Conservation (phyloP, 257 asterid species). For the Rauvolfia tetraphylla region DNA sequence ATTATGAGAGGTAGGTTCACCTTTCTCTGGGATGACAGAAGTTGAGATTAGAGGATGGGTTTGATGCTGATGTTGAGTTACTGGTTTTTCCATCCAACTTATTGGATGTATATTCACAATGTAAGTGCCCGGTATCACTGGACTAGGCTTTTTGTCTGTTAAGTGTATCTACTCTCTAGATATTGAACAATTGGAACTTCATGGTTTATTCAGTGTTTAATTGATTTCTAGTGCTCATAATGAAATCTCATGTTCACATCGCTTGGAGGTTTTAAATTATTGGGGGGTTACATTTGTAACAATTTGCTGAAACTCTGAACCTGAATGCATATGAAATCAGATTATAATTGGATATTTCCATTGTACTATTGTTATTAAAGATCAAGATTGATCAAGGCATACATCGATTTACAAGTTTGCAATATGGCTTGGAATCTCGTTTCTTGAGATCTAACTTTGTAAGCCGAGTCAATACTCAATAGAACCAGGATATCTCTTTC, state of each 20-base stretch:
- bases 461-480: neutral
- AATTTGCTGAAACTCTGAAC: neutral
- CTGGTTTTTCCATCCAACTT: slow-evolving; percentile 14
- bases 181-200: neutral
- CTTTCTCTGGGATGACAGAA: neutral
- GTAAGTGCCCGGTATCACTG: neutral
- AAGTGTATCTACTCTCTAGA: neutral
- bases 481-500: neutral
- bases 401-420: neutral
- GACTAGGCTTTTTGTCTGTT: neutral
- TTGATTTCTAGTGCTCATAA: too few relatives aligned
- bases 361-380: too few relatives aligned
- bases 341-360: neutral
- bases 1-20: neutral
- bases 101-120: slow-evolving; percentile 2
- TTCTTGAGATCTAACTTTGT: neutral
- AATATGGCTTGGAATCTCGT: neutral
- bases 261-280: too few relatives aligned
- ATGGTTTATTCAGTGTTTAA: neutral
- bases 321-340: neutral
- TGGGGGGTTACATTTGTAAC: too few relatives aligned
- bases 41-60: neutral
- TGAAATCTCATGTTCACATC: neutral
- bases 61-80: slow-evolving; percentile 17
- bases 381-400: neutral